These are phyloP conservation scores for Arthrobotrys conoides DNA, from an alignment of 2,329 filamentous ascomycete genomes.

Conservation along the genomic window DNA sequence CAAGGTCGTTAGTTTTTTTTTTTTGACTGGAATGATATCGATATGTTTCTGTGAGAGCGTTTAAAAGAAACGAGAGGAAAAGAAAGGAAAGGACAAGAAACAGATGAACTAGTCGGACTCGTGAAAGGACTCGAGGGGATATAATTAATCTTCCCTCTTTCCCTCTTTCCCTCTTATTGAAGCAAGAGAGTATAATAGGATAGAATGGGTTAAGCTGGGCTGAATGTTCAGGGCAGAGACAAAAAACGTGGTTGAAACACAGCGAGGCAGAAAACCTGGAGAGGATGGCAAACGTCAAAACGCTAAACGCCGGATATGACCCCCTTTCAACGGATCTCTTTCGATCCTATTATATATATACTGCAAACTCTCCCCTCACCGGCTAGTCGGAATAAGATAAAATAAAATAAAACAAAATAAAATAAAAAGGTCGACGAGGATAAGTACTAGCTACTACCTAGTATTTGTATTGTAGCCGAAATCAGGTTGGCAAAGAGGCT, in stretches of 20 bases:
- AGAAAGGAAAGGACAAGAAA: neutral
- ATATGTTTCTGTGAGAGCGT: constrained; percentile 4
- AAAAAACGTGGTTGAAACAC: constrained; percentile 47
- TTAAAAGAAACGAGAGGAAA: constrained; percentile 10
- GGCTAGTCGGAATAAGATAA: neutral
- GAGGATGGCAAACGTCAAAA: constrained; percentile 22
- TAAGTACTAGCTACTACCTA: too few relatives aligned
- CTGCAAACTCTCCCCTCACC: constrained; percentile 12
- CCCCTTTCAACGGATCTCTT: constrained; percentile 45
- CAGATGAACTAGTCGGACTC: too few relatives aligned
- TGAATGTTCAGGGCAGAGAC: neutral
- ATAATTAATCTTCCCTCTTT: neutral
- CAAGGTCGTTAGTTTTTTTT: constrained; percentile 27
- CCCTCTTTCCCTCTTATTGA: neutral
- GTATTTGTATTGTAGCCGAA: constrained; percentile 53
- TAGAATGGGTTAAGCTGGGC: constrained; percentile 4
- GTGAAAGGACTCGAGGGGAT: neutral
- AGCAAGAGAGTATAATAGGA: neutral
- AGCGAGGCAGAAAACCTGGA: constrained; percentile 23
- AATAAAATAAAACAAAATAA: too few relatives aligned
- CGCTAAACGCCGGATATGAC: constrained; percentile 44
- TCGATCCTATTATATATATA: constrained; percentile 16
- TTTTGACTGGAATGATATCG: neutral
- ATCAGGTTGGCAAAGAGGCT: constrained; percentile 41
- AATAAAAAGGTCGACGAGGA: neutral